Base-by-base conservation (phyloP, 441 rosid genomes). In the Brassica balearica region DNA sequence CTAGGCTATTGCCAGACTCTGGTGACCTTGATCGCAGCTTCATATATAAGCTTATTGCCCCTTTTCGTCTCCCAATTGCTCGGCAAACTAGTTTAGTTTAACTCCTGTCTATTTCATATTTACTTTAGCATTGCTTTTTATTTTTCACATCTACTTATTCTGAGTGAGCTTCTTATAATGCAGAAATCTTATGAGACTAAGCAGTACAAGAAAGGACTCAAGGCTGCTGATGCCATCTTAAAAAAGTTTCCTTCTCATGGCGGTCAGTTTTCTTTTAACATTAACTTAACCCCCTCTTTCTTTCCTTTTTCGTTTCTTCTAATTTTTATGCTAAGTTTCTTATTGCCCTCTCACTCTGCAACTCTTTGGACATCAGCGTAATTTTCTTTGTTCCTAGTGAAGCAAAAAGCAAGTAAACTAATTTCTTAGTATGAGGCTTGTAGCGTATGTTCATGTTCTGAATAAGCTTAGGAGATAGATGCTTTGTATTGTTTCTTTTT, bases 211-310 rank as follows among this genome's bases (percentile, higher is more conserved):
- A 96, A 93, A 86, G 99, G 98, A 38, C 76, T 96, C 80, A 96
- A 93, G 89, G 96, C 99, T n/a, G 99, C 99, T 22, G 99, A 96
- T 88, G 84, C 96, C 72, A 96, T 96, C 72, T 80, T 93, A 85
- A 94, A 91, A 84, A 94, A 93, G 88, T 93, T 92, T 89, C 99
- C 99, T 8, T 91, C 91, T 68, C 99, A 96, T 94, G 98, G 99
- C 74, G 99, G 99, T 63, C 53, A 61, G 29, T 46, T 75, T 46
- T 38, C 10, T 67, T 55, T 46, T 71, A 60, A 12, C 65, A 43
- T 29, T n/a, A 56, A 43, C 38, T 63, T 32, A 27, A 6, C 2
- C 27, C 15, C 29, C 58, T 62, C 38, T 71, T 38, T 8, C 51
- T 48, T 36, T 27, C 22, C 68, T 43, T 9, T 43, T 23, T 23